Base-by-base conservation (phyloP, 371 early-diverging fungal genomes). In the Nematocida sp. region DNA sequence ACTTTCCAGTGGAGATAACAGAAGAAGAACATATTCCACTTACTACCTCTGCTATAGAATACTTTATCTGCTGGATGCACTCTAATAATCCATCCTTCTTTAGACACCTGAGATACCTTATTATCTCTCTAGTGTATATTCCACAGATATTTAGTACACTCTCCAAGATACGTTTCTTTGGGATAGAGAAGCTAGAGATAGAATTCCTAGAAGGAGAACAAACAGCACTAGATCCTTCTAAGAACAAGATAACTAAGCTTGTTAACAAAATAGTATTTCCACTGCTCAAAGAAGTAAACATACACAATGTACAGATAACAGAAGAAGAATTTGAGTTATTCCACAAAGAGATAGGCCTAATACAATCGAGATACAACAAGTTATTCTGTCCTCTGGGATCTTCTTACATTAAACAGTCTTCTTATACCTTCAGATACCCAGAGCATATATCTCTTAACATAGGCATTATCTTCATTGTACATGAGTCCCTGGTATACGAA, bases 351-450 rank as follows among this genome's bases (percentile, higher is more conserved):
- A 65, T 65, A 55, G 29, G 21, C 13, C 38, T 65, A 32, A 55
- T 65, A 7, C 65, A 65, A 29, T 32, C 31, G 9, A 37, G 34
- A 25, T 65, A 65, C 55, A 21, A 34, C 25, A 53, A 34, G 4
- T 54, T 65, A n/a, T 54, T 38, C 55, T 65, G 65, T 46, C 65
- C 65, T 19, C 31, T 52, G 17, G 65, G 65, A 19, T 37, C 65
- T 21, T 65, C 54, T 25, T 65, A 65, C 29, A 13, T 52, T 11
- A 9, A 53, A 17, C 53, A 54, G 29, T 38, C 7, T 3, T 23
- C 7, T 23, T 51, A 52, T 32, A 53, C 35, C 19, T 65, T 65
- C 29, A 65, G 46, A 32, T 17, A 51, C 11, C 54, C 65, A 29
- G 54, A 54, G 55, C 7, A 37, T 11, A 40, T 65, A 13, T 11